Base-by-base conservation (phyloP, 257 asterid species). In the Solanum rostratum region DNA sequence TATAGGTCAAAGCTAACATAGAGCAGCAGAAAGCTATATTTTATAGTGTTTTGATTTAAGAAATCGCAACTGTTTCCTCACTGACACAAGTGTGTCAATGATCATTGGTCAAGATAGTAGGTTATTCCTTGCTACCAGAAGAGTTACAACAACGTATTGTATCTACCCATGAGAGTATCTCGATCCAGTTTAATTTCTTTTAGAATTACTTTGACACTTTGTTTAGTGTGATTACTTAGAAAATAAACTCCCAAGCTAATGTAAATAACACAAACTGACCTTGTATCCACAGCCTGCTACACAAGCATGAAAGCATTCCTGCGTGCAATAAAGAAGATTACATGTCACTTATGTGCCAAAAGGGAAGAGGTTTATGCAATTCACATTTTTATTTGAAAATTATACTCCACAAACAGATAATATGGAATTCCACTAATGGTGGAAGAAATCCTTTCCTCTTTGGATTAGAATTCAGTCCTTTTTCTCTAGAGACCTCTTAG, bases 271-370 rank as follows among this genome's bases (percentile, higher is more conserved):
- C 46, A 78, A 88, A 90, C 94, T 78, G 39, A 92, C 98, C 97
- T 92, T 94, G 89, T 88, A 93, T 84, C 95, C 94, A 53, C 98
- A 94, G 87, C 98, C 98, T 76, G 97, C 87, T 80, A 93, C 85
- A 84, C 98, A 94, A 70, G 98, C 95, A 60, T 91, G 96, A 79
- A 94, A 94, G 88, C 97, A 94, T 37, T 93, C 93, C 98, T 94
- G 97, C 37, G 53, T 2, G 81, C 46, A 84, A 49, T 50, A 73
- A 59, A 8, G 66, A 84, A 85, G 80, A 74, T 15, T 78, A 69
- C 30, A 49, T 19, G n/a, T 65, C 50, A 59, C n/a, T 49, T 24
- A 54, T 16, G 46, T 50, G 63, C 46, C 43, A 46, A 76, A 49
- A 37, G 29, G 30, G 29, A 49, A 27, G 29, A 29, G 9, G 45